A percentile compares a stretch with the other conserved stretches of the same genome.
phyloP scores from a whole-genome alignment of 2,329 filamentous ascomycete genomes.

The Aspergillus caelatus region DNA sequence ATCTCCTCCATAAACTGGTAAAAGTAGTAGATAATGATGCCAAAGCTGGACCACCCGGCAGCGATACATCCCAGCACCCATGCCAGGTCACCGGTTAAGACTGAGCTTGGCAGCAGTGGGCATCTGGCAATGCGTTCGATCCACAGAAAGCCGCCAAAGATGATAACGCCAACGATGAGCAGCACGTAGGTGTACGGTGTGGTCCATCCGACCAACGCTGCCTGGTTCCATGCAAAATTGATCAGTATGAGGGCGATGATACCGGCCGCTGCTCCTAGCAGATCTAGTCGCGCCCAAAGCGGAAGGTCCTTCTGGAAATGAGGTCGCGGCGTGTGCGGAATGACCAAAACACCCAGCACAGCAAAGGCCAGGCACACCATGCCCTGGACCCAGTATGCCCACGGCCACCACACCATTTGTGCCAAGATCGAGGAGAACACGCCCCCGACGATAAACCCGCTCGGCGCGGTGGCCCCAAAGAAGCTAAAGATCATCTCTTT shows the following conservation, averaged over 20 bases:
- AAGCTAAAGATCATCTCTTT: constrained; percentile 64
- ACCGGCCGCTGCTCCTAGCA: constrained; percentile 39
- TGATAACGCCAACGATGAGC: constrained; percentile 59
- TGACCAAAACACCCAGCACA: constrained; percentile 38
- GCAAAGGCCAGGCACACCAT: constrained; percentile 40
- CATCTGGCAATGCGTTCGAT: constrained; percentile 51
- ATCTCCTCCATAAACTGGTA: constrained; percentile 54
- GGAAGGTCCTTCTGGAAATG: constrained; percentile 33
- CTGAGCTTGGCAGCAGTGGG: constrained; percentile 59
- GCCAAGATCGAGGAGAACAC: not conserved
- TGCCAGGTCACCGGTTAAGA: constrained; percentile 49
- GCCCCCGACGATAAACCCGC: constrained; percentile 42
- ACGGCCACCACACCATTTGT: constrained; percentile 52
- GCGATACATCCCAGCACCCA: constrained; percentile 61
- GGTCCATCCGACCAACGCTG: constrained; percentile 61
- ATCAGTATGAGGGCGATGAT: constrained; percentile 62
- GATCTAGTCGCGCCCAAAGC: constrained; percentile 21
- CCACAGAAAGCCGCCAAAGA: constrained; percentile 55
- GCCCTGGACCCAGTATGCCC: constrained; percentile 46
- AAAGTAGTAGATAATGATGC: constrained; percentile 56
- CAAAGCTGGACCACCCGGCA: constrained; percentile 58
- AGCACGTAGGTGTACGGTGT: constrained; percentile 59
- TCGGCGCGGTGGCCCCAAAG: constrained; percentile 54
- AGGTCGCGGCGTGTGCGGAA: constrained; percentile 38
- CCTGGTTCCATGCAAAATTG: constrained; percentile 71